phyloP scores from a whole-genome alignment of 1,284 basidiomycete species.

The Naganishia cerealis region DNA sequence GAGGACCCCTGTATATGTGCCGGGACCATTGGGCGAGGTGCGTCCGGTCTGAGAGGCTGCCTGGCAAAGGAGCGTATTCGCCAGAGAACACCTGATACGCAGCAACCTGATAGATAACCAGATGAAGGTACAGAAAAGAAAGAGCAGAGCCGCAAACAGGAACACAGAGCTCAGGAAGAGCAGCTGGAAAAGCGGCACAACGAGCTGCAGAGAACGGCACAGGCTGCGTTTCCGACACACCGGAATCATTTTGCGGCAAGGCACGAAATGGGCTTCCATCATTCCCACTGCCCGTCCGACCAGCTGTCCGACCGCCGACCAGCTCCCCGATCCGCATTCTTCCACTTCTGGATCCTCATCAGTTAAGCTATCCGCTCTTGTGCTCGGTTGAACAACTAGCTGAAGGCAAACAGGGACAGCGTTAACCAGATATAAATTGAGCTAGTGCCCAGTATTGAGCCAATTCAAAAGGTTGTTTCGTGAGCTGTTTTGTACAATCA shows the following conservation, averaged over 20 bases:
- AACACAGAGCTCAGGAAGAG: neutral
- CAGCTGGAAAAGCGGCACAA: constrained; percentile 2
- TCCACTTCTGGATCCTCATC: neutral
- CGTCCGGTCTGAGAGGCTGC: too few relatives aligned
- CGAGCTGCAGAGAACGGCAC: neutral
- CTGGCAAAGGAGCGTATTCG: too few relatives aligned
- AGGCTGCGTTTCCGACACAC: neutral
- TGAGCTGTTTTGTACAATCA: neutral
- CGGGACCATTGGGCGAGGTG: too few relatives aligned
- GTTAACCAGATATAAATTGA: too few relatives aligned
- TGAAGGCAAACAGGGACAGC: neutral
- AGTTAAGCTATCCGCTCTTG: neutral
- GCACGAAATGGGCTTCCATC: neutral
- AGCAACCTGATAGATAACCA: too few relatives aligned
- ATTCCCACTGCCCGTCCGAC: neutral
- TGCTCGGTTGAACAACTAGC: neutral
- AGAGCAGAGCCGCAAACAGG: too few relatives aligned
- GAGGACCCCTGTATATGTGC: too few relatives aligned
- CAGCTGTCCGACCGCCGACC: neutral
- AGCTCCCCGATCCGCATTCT: neutral
- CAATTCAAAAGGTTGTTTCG: neutral
- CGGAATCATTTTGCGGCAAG: neutral
- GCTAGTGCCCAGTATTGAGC: neutral
- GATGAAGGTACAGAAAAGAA: too few relatives aligned
- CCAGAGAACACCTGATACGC: too few relatives aligned